Base-by-base conservation (phyloP, 164 flowering plant species). In the Vitis rotundifolia region DNA sequence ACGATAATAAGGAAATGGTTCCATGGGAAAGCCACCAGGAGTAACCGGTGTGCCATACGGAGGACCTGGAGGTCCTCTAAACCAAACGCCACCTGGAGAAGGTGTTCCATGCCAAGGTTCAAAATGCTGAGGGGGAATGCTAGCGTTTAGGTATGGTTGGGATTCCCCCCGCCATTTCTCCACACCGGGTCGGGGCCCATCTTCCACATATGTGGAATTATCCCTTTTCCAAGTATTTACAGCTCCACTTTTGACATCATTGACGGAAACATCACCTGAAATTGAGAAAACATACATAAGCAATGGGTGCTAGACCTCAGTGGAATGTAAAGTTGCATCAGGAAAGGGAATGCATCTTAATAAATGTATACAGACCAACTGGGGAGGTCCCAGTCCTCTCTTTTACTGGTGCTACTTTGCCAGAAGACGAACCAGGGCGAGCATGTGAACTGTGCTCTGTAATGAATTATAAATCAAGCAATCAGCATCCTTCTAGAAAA, bases 71-170 rank as follows among this genome's bases (percentile, higher is more conserved):
- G 91, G 97, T 59, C 89, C 93, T 80, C 97, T 76, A 66, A 75
- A 91, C 99, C 98, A 96, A 73, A 82, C 86, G 56, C 91, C 97
- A 79, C 84, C 84, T 49, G 87, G 91, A 73, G 85, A 75, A 69
- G 92, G 87, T 64, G 80, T 60, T 70, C 90, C 95, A 75, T 78
- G 95, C 97, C 97, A 93, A 59, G 86, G 81, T 16, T 83, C 92
- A 83, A 80, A 89, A 65, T 83, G 89, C 71, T 83, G 97, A 47
- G 86, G 87, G 11, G 83, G 83, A 64, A 86, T 79, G 77, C 73
- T 82, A 26, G 84, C 64, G 76, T 82, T 82, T 15, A 77, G 82
- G 72, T 82, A 92, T 49, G 85, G 76, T 1, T 78, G 92, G 59
- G 83, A 76, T 48, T 89, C 91, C 48, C 83, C 83, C 63, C 85